Evolutionary conservation across 805 yeast species (phyloP).

Genomic region (Kuraishia borneana): DNA sequence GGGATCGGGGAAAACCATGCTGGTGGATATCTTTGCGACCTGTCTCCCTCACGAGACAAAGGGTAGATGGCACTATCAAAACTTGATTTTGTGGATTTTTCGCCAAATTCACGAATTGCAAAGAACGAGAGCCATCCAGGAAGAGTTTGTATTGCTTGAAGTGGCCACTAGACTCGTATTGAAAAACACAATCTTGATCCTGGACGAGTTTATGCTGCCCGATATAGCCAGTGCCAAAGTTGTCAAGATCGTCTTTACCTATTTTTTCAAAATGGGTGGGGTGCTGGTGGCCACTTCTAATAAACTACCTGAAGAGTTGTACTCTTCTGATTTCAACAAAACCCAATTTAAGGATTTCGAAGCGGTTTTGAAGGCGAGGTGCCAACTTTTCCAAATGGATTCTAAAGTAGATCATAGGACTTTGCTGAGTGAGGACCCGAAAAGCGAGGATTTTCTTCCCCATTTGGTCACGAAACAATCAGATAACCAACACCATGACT

Average conservation of each 20-base stretch:
- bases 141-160: conserved; percentile 56
- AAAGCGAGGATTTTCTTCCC: conserved; percentile 9
- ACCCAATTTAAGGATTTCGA: conserved; percentile 47
- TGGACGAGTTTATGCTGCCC: conserved; percentile 72
- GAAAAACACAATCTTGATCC: conserved; percentile 44
- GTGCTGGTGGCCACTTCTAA: conserved; percentile 67
- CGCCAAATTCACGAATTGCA: conserved; percentile 48
- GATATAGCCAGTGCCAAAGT: conserved; percentile 68
- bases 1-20: conserved; percentile 68
- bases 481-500: conserved; percentile 14
- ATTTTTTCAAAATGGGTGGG: conserved; percentile 65
- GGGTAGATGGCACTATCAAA: conserved; percentile 61
- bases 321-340: conserved; percentile 53
- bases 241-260: conserved; percentile 50
- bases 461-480: conserved; percentile 22
- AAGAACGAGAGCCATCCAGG: conserved; percentile 33
- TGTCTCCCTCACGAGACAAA: conserved; percentile 54
- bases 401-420: conserved; percentile 46
- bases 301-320: conserved; percentile 60
- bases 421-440: conserved; percentile 15
- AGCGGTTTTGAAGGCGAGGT: conserved; percentile 43
- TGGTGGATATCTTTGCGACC: conserved; percentile 61
- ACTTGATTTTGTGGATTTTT: conserved; percentile 59
- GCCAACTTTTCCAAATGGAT: conserved; percentile 52
- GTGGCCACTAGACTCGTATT: conserved; percentile 54